phyloP scores from a whole-genome alignment of 495 filamentous ascomycete genomes.

The Parmelia sp. region DNA sequence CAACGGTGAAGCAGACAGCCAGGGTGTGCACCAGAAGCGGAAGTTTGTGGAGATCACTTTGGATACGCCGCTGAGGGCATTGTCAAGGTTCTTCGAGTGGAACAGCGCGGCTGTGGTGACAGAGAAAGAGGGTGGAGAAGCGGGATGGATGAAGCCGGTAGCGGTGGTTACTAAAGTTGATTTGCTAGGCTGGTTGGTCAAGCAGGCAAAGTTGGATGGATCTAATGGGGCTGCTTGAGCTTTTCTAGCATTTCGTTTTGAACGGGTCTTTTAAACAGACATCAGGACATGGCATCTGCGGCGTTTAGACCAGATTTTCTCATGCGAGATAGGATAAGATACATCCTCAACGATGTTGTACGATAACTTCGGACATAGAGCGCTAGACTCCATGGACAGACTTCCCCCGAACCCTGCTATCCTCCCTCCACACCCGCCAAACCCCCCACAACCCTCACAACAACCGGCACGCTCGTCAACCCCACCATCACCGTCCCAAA shows the following conservation, averaged over 20 bases:
- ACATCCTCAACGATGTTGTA: constrained; percentile 5
- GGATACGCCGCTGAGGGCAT: constrained; percentile 73
- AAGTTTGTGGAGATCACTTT: constrained; percentile 91
- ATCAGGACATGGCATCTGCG: background rate
- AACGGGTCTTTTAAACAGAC: too few relatives aligned
- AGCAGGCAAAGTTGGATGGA: constrained; percentile 45
- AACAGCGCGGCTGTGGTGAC: constrained; percentile 93
- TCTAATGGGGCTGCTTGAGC: background rate
- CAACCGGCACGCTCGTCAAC: constrained; percentile 42
- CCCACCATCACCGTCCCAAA: constrained; percentile 50
- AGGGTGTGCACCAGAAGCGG: constrained; percentile 39
- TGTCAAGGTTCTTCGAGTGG: constrained; percentile 95
- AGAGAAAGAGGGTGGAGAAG: constrained; percentile 54
- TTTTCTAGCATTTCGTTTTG: background rate
- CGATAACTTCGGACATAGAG: background rate
- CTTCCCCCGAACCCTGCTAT: background rate
- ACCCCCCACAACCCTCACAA: constrained; percentile 27
- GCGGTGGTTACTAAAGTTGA: constrained; percentile 97
- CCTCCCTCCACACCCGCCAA: constrained; percentile 9
- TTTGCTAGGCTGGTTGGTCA: constrained; percentile 86
- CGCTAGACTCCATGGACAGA: background rate
- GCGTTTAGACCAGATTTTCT: background rate
- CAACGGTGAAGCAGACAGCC: constrained; percentile 26
- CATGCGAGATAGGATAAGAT: background rate
- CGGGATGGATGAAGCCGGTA: constrained; percentile 64